Evolutionary conservation across 352 stramenopile species (phyloP), one percentile per base, ranked within the genome.

Genomic region (Pythium pyrilobum): DNA sequence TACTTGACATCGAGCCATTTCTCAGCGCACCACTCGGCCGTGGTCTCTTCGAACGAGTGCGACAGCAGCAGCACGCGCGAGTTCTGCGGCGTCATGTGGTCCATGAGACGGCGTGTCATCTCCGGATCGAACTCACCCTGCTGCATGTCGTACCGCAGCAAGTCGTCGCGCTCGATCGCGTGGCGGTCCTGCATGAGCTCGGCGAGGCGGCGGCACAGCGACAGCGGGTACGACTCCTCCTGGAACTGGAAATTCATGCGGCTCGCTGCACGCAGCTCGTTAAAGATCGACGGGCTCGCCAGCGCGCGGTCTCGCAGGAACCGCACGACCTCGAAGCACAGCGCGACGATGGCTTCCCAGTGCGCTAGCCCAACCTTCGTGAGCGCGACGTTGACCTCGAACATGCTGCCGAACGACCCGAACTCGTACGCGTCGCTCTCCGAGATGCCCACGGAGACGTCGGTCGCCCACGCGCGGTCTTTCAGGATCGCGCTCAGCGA

Each of bases 1-100:
- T 92, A 91, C 49, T 76, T 70, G 29, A 75, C 69, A 9, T 70
- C 74, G 44, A 91, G 72, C 79, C 81, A 92, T 5, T 50, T 58
- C 61, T 92, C 84, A 6, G 21, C 25, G 10, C 39, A 41, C 62
- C 62, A 70, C 9, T n/a, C 18, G 11, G 27, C 7, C 3, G 20
- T 41, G 11, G 25, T n/a, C 0, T 34, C 27, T 15, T 58, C 55
- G 56, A 82, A 84, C 9, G 67, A 61, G 39, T 79, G 72, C 5
- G 78, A 85, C 9, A 86, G 27, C 24, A 89, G 42, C 34, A 89
- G 20, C 1, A 89, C 63, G 16, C 77, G 78, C n/a, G 79, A 74
- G 45, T 80, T 92, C 8, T 61, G 27, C 4, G 67, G 72, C 0
- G 72, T 79, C 62, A 89, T 77, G 7, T 39, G 43, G 6, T 29